A percentile compares a stretch with the other conserved stretches of the same genome.
These are phyloP conservation scores for Lodderomyces parapsilosis DNA, from an alignment of 1,139 yeast species.

Conservation along the genomic window DNA sequence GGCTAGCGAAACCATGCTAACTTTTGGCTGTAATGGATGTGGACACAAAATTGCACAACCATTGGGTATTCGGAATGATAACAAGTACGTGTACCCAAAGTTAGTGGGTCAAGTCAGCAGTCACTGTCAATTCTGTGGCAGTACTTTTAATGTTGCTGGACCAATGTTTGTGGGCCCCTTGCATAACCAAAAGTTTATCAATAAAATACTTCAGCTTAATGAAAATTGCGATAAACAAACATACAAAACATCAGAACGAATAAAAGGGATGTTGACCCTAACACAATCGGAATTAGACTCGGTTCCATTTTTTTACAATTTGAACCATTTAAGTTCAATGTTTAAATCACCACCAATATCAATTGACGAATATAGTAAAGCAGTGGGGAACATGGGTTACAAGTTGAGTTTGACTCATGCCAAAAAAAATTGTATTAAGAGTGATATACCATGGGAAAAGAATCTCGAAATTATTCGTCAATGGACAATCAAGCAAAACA, in stretches of 20 bases:
- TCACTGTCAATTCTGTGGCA: constrained; percentile 69
- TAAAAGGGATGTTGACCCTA: constrained; percentile 87
- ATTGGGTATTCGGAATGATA: constrained; percentile 52
- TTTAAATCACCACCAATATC: constrained; percentile 86
- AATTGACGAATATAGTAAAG: constrained; percentile 66
- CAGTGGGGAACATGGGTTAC: constrained; percentile 77
- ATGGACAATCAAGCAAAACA: constrained; percentile 55
- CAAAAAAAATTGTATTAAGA: constrained; percentile 79
- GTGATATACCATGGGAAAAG: constrained; percentile 82
- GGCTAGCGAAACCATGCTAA: constrained; percentile 71
- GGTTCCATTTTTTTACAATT: constrained; percentile 77
- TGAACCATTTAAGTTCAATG: constrained; percentile 72
- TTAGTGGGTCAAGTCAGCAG: constrained; percentile 46
- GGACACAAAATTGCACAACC: constrained; percentile 69
- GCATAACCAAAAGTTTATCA: constrained; percentile 67
- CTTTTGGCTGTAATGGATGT: constrained; percentile 88
- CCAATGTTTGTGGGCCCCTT: constrained; percentile 93
- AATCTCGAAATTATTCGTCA: constrained; percentile 71
- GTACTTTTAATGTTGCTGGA: constrained; percentile 76
- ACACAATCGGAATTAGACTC: constrained; percentile 69
- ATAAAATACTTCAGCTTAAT: constrained; percentile 58
- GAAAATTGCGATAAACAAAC: constrained; percentile 13
- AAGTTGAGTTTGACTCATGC: constrained; percentile 87
- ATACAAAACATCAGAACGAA: constrained; percentile 66
- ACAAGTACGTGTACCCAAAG: constrained; percentile 39